phyloP scores from a whole-genome alignment of 495 filamentous ascomycete species.

The Letharia columbiana region DNA sequence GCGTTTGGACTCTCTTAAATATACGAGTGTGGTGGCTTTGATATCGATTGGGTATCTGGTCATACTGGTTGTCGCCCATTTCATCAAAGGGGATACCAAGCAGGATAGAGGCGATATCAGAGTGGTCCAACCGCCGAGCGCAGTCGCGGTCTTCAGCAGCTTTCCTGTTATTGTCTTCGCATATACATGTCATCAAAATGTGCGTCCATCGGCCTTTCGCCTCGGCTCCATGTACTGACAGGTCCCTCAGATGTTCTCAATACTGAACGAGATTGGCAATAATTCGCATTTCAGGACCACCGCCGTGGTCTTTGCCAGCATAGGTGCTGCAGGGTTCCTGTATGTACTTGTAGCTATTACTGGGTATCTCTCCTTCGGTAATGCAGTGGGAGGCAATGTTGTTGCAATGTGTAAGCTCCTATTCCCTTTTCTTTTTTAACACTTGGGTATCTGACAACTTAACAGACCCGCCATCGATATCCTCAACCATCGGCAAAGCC shows the following conservation, averaged over 20 bases:
- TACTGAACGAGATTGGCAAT: slow-evolving; percentile 86
- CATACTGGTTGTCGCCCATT: slow-evolving; percentile 85
- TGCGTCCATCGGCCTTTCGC: slow-evolving; percentile 34
- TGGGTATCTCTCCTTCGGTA: slow-evolving; percentile 89
- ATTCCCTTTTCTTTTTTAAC: too few relatives aligned
- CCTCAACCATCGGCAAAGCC: slow-evolving; percentile 83
- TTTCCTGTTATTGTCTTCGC: slow-evolving; percentile 96
- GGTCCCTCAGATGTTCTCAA: slow-evolving; percentile 81
- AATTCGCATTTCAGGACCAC: slow-evolving; percentile 77
- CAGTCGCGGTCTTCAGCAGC: slow-evolving; percentile 68
- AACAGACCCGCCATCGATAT: slow-evolving; percentile 60
- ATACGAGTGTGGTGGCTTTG: slow-evolving; percentile 86
- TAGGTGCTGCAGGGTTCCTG: slow-evolving; percentile 67
- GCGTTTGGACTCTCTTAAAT: slow-evolving; percentile 88
- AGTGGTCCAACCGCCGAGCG: slow-evolving; percentile 65
- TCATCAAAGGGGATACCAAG: slow-evolving; percentile 66
- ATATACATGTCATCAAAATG: slow-evolving; percentile 98
- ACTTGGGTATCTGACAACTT: slow-evolving; percentile 15
- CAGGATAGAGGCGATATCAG: slow-evolving; percentile 63
- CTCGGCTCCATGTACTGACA: neutral
- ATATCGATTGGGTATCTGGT: slow-evolving; percentile 91
- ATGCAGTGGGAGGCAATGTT: slow-evolving; percentile 80
- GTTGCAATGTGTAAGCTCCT: slow-evolving; percentile 69
- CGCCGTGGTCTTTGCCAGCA: slow-evolving; percentile 69
- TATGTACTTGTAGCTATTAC: slow-evolving; percentile 92